phyloP scores from a whole-genome alignment of 208 protist species.

The Wallacemonas sp. region DNA sequence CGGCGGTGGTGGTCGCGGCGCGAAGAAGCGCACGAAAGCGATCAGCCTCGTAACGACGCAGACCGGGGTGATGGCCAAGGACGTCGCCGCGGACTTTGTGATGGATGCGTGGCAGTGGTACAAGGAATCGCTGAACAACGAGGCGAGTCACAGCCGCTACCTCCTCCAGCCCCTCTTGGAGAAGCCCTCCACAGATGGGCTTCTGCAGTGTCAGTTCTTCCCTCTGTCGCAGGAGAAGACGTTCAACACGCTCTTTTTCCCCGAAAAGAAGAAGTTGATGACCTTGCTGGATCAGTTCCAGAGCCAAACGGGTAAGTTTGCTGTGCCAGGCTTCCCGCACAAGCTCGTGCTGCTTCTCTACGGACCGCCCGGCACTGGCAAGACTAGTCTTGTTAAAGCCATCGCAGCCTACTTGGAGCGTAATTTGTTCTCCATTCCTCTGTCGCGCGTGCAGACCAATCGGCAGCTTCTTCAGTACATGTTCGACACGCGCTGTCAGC shows the following conservation, averaged over 20 bases:
- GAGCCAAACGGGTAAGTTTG: slow-evolving; percentile 79
- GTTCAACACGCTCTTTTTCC: slow-evolving; percentile 91
- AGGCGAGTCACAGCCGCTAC: slow-evolving; percentile 43
- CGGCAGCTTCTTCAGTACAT: slow-evolving; percentile 85
- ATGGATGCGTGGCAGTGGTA: slow-evolving; percentile 47
- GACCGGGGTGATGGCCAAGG: slow-evolving; percentile 14
- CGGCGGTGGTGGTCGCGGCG: not conserved
- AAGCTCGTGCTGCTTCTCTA: slow-evolving; percentile 89
- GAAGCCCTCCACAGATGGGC: slow-evolving; percentile 2
- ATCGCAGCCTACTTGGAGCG: slow-evolving; percentile 81
- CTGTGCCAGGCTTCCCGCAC: slow-evolving; percentile 85
- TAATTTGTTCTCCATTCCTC: slow-evolving; percentile 82
- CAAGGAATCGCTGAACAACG: slow-evolving; percentile 30
- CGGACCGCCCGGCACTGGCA: slow-evolving; percentile 94
- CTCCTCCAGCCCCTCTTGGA: slow-evolving; percentile 59
- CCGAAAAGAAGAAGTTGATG: slow-evolving; percentile 75
- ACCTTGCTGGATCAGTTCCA: slow-evolving; percentile 82
- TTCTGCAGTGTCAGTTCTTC: slow-evolving; percentile 71
- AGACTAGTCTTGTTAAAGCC: slow-evolving; percentile 93
- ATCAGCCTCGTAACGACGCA: slow-evolving; percentile 6
- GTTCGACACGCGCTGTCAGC: slow-evolving; percentile 59
- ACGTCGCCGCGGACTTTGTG: slow-evolving; percentile 28
- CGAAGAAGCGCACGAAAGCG: slow-evolving; percentile 5
- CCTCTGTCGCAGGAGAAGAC: slow-evolving; percentile 77
- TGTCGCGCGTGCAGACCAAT: slow-evolving; percentile 79